A percentile compares a stretch with the other conserved stretches of the same genome.
These are phyloP conservation scores for Rhododendron molle DNA, from an alignment of 148 eudicot genomes.

Conservation along the genomic window DNA sequence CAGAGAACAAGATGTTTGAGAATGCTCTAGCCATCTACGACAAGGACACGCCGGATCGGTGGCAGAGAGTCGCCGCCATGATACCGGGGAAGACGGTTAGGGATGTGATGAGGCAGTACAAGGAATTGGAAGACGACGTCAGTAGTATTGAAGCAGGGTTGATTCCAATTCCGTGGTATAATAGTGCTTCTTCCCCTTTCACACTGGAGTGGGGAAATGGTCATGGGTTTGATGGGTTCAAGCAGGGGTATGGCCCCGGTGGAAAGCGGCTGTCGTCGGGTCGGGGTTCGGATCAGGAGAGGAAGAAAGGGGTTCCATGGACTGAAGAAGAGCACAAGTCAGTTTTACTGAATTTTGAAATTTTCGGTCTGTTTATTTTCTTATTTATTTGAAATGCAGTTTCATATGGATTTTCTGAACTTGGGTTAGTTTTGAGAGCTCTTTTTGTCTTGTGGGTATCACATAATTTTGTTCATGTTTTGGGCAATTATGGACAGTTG, in stretches of 20 bases:
- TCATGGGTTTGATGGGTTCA: constrained; percentile 53
- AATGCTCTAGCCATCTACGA: constrained; percentile 73
- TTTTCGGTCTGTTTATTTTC: not conserved
- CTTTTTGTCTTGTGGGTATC: not conserved
- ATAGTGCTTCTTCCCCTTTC: constrained; percentile 33
- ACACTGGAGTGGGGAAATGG: constrained; percentile 74
- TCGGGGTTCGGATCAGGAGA: constrained; percentile 63
- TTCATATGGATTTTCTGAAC: not conserved
- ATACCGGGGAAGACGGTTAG: constrained; percentile 73
- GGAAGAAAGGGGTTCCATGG: constrained; percentile 98
- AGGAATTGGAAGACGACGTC: constrained; percentile 73
- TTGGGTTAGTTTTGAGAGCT: not conserved
- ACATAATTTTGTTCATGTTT: not conserved
- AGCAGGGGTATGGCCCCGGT: constrained; percentile 36
- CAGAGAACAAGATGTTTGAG: constrained; percentile 83
- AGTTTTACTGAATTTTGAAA: constrained; percentile 14
- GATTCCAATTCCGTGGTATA: constrained; percentile 57
- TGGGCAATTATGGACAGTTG: not conserved
- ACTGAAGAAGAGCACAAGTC: constrained; percentile 95
- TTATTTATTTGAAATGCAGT: not conserved
- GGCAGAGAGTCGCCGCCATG: constrained; percentile 74
- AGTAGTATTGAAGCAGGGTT: constrained; percentile 78
- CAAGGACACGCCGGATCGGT: constrained; percentile 80
- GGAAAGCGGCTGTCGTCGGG: constrained; percentile 42
- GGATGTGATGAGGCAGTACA: constrained; percentile 73